Conservation (phyloP, 169 alveolate species). For the Eimeria mitis region DNA sequence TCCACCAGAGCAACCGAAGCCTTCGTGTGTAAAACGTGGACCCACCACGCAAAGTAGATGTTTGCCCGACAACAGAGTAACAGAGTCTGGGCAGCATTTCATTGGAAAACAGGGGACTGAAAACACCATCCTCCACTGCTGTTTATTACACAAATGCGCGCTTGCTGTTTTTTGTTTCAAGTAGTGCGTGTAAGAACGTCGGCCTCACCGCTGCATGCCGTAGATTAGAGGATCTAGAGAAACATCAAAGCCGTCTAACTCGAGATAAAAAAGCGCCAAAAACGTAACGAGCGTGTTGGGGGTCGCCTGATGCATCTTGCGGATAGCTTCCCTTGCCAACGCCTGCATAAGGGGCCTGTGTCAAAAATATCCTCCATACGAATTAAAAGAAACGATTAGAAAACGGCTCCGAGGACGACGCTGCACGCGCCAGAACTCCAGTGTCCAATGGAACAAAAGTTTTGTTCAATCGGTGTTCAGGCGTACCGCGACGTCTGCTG, state of each 20-base stretch:
- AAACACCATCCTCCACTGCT: not conserved
- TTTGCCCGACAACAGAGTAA: not conserved
- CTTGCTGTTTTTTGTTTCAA: not conserved
- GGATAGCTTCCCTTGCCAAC: slow-evolving; percentile 34
- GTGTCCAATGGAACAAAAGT: not conserved
- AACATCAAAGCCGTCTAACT: slow-evolving; percentile 12
- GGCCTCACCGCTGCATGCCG: slow-evolving; percentile 27
- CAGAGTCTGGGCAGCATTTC: not conserved
- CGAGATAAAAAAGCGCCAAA: not conserved
- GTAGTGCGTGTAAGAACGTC: not conserved
- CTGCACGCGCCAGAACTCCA: not conserved
- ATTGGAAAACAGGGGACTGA: not conserved
- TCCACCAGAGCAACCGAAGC: not conserved
- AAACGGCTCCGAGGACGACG: not conserved
- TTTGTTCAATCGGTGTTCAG: not conserved
- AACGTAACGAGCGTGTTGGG: not conserved
- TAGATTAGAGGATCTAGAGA: slow-evolving; percentile 1
- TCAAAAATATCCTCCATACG: not conserved
- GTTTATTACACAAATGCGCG: not conserved
- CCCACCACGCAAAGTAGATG: not conserved
- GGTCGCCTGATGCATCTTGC: slow-evolving; percentile 43
- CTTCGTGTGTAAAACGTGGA: not conserved
- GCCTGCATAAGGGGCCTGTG: slow-evolving; percentile 36
- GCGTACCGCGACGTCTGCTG: not conserved
- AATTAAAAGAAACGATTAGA: not conserved